Percentiles rank a stretch among this genome's conserved stretches.
Evolutionary conservation across 306 rosid genomes (phyloP).

Genomic region (Vachellia pachyceras): DNA sequence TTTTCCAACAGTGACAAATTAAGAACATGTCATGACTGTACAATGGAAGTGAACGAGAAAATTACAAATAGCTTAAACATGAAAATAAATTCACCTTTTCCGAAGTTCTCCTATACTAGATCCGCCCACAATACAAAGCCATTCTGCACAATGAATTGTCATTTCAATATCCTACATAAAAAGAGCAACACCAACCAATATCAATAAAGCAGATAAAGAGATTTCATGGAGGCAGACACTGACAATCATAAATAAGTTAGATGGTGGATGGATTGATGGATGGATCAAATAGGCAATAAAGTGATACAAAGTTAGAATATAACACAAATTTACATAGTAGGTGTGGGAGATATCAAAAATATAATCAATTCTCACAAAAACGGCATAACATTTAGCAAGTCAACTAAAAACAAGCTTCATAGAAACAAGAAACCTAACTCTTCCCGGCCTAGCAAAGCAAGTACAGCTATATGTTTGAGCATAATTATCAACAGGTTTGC

Average conservation of each 20-base stretch:
- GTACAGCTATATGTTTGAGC: neutral
- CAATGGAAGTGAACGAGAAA: conserved; percentile 11
- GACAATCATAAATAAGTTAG: conserved; percentile 9
- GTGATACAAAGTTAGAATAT: conserved; percentile 11
- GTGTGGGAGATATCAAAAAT: neutral
- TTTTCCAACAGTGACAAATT: neutral
- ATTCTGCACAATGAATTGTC: conserved; percentile 99
- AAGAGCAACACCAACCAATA: conserved; percentile 48
- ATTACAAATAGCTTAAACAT: conserved; percentile 20
- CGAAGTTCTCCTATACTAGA: conserved; percentile 93
- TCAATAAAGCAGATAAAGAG: conserved; percentile 50
- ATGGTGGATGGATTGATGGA: neutral
- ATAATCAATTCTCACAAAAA: neutral
- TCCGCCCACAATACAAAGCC: conserved; percentile 99
- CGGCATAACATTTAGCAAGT: neutral
- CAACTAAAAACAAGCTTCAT: neutral
- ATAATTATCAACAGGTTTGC: neutral
- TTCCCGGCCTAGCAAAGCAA: neutral
- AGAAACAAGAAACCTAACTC: neutral
- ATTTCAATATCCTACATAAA: conserved; percentile 94
- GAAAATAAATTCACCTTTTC: conserved; percentile 63
- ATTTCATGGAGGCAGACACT: conserved; percentile 38
- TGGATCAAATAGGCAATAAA: neutral
- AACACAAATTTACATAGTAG: neutral
- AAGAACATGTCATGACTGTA: conserved; percentile 19